A percentile compares a stretch with the other conserved stretches of the same genome.
Evolutionary conservation across 1,284 basidiomycete species (phyloP).

Genomic region (Pseudozyma tsukubaensis): DNA sequence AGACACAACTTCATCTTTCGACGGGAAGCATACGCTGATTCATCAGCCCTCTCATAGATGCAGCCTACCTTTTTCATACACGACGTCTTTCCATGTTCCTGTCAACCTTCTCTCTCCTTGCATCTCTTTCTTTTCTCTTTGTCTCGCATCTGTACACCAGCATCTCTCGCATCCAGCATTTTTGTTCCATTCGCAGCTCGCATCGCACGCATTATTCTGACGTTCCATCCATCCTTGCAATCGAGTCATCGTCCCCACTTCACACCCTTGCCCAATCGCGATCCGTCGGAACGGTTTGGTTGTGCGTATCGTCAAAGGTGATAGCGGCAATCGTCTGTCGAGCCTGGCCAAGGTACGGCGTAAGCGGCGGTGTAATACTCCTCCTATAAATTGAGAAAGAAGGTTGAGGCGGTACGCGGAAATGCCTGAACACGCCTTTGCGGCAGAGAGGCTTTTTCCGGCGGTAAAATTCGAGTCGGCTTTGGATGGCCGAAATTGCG

Average conservation of each 20-base stretch:
- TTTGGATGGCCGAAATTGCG: conserved; percentile 10
- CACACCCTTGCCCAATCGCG: neutral
- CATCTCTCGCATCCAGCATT: neutral
- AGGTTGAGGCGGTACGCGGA: neutral
- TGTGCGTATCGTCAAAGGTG: neutral
- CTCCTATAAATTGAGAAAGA: neutral
- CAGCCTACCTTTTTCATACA: neutral
- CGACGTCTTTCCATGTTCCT: neutral
- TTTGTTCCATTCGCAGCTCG: neutral
- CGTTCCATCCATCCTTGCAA: neutral
- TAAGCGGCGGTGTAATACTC: too few species aligned
- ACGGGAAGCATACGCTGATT: too few species aligned
- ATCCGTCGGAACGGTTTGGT: neutral
- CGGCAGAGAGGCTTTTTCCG: conserved; percentile 14
- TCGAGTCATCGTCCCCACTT: neutral
- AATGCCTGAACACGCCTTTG: neutral
- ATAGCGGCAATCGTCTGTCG: too few species aligned
- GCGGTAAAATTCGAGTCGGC: conserved; percentile 19
- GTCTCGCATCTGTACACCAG: neutral
- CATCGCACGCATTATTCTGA: neutral
- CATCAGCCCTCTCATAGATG: too few species aligned
- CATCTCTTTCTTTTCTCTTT: neutral
- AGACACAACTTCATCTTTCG: too few species aligned
- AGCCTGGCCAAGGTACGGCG: too few species aligned
- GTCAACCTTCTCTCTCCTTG: too few species aligned